These are phyloP conservation scores for Styphnolobium japonicum DNA, from an alignment of 306 rosid species.

Conservation along the genomic window DNA sequence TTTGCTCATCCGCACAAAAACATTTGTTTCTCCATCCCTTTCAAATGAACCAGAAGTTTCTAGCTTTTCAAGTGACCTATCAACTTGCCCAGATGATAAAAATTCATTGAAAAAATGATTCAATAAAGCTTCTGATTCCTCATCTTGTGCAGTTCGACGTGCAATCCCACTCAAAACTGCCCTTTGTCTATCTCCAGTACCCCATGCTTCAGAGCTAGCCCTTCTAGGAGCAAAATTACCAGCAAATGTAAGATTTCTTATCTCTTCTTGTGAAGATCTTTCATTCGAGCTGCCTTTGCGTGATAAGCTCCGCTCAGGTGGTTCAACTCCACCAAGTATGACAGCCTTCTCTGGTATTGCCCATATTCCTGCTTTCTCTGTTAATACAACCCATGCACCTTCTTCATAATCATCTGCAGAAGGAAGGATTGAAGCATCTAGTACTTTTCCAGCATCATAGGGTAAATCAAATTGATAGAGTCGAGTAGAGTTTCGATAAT, in stretches of 20 bases:
- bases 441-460: slow-evolving; percentile 93
- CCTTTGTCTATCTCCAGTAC: slow-evolving; percentile 69
- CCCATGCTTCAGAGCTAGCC: slow-evolving; percentile 83
- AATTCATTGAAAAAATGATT: slow-evolving; percentile 76
- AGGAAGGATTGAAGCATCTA: slow-evolving; percentile 94
- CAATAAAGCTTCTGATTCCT: slow-evolving; percentile 89
- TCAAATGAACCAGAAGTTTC: slow-evolving; percentile 80
- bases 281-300: slow-evolving; percentile 97
- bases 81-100: slow-evolving; percentile 76
- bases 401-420: slow-evolving; percentile 76
- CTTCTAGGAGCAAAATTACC: slow-evolving; percentile 67
- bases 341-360: slow-evolving; percentile 98
- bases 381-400: slow-evolving; percentile 94
- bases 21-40: slow-evolving; percentile 88
- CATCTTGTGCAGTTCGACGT: slow-evolving; percentile 76
- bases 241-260: slow-evolving; percentile 61
- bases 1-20: slow-evolving; percentile 87
- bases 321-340: slow-evolving; percentile 92
- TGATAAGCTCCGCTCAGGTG: slow-evolving; percentile 95
- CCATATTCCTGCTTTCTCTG: slow-evolving; percentile 99
- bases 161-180: slow-evolving; percentile 52
- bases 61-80: slow-evolving; percentile 71
- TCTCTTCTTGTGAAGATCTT: slow-evolving; percentile 83
- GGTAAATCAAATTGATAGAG: slow-evolving; percentile 96
- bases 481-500: slow-evolving; percentile 60